Evolutionary conservation across 352 stramenopile genomes (phyloP).

Genomic region (Phytophthora sp.): DNA sequence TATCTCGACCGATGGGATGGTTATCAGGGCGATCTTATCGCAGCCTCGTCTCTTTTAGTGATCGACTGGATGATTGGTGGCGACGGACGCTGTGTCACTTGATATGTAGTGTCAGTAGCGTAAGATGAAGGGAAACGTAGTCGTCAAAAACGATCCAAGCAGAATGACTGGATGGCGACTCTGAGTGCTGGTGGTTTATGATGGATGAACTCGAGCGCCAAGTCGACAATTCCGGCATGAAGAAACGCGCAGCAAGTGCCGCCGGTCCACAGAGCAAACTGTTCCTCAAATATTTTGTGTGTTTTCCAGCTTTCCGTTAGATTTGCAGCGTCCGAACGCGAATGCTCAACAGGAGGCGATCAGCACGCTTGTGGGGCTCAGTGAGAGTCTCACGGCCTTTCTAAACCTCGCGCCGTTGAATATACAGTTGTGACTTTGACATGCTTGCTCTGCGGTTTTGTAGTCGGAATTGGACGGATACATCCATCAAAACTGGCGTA

Average conservation of each 20-base stretch:
- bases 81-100: slow-evolving; percentile 19
- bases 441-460: slow-evolving; percentile 23
- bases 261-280: slow-evolving; percentile 15
- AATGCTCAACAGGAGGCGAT: slow-evolving; percentile 22
- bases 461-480: not conserved
- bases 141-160: slow-evolving; percentile 13
- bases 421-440: slow-evolving; percentile 25
- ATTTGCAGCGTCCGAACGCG: slow-evolving; percentile 27
- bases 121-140: too few species aligned
- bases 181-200: not conserved
- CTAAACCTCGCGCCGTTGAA: slow-evolving; percentile 1
- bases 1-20: slow-evolving; percentile 28
- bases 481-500: slow-evolving; percentile 22
- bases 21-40: slow-evolving; percentile 28
- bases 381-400: too few species aligned
- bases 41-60: slow-evolving; percentile 29
- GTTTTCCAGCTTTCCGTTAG: slow-evolving; percentile 18
- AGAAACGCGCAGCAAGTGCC: slow-evolving; percentile 20
- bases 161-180: slow-evolving; percentile 17
- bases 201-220: slow-evolving; percentile 4
- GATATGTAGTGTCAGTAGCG: too few species aligned
- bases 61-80: slow-evolving; percentile 24
- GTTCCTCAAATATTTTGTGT: too few species aligned
- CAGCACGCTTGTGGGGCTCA: slow-evolving; percentile 15
- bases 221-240: slow-evolving; percentile 2